Evolutionary conservation across 208 protist species (phyloP).

Genomic region (Trypanosoma vivax): DNA sequence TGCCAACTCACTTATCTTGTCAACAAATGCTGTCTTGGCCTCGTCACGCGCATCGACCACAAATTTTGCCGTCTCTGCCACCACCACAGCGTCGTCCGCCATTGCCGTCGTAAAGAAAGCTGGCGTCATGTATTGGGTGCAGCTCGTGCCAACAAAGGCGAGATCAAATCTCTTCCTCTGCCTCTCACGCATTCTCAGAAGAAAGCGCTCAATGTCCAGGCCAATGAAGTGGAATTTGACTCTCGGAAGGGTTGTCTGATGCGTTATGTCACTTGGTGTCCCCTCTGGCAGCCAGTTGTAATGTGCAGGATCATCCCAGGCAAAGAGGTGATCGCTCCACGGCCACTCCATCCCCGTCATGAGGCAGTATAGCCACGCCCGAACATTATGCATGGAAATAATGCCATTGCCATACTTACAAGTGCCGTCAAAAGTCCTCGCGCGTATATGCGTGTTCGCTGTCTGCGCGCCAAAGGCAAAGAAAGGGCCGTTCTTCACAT

Average conservation of each 20-base stretch:
- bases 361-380: slow-evolving; percentile 83
- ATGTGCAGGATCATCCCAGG: slow-evolving; percentile 73
- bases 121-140: slow-evolving; percentile 61
- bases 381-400: slow-evolving; percentile 85
- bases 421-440: slow-evolving; percentile 71
- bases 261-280: slow-evolving; percentile 48
- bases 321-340: slow-evolving; percentile 83
- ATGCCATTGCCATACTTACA: slow-evolving; percentile 88
- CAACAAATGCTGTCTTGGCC: slow-evolving; percentile 61
- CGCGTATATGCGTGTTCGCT: slow-evolving; percentile 56
- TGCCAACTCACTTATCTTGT: slow-evolving; percentile 55
- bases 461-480: slow-evolving; percentile 72
- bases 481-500: slow-evolving; percentile 86
- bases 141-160: slow-evolving; percentile 74
- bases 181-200: slow-evolving; percentile 32
- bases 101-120: slow-evolving; percentile 42
- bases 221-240: slow-evolving; percentile 77
- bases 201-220: slow-evolving; percentile 63
- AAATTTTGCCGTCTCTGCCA: slow-evolving; percentile 89
- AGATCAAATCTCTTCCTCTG: slow-evolving; percentile 39
- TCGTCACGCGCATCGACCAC: slow-evolving; percentile 75
- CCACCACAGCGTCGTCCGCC: slow-evolving; percentile 45
- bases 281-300: slow-evolving; percentile 82
- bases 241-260: slow-evolving; percentile 45
- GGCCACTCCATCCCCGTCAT: slow-evolving; percentile 75